Evolutionary conservation across 2,329 filamentous ascomycete genomes (phyloP), one percentile per base, ranked within the genome.

Genomic region (Hymenoscyphus linearis): DNA sequence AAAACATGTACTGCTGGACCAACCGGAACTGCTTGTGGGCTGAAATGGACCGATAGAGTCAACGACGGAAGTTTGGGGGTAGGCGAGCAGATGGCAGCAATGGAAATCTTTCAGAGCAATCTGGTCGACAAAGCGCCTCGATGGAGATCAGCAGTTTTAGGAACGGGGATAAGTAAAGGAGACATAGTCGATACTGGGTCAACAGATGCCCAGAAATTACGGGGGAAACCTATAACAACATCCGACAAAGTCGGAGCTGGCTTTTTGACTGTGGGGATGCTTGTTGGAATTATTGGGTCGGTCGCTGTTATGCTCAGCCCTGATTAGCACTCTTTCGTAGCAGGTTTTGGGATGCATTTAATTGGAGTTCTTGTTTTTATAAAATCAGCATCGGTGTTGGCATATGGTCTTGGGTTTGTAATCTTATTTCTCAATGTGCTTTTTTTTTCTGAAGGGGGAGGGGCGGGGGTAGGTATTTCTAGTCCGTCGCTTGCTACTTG

Each of bases 51-150:
- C 37, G 78, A 80, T 58, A 64, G 59, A 1, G 75, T 71, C 5
- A 74, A 75, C n/a, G 85, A 89, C 70, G 82, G 83, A 25, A 79
- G 77, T 9, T 79, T 78, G 1, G 87, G 87, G 3, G 82, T 89
- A 1, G 87, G 87, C 3, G 85, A 89, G 72, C 86, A 90, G 73
- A 90, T 90, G 87, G 79, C 84, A 1, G 86, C 82, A 4, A 75
- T 90, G 71, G 85, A 89, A 66, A 78, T 88, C 9, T 81, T 85
- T 57, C 72, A 76, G 60, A 76, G 76, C 37, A 72, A 77, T 55
- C 70, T 80, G 31, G 66, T 72, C 10, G 64, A 66, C 25, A 57
- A 59, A 9, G 73, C 77, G 0, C 64, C 69, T 4, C 74, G 75
- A 1, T 68, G 64, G 59, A 64, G 62, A 18, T 65, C 44, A 71